Evolutionary conservation across 2,329 filamentous ascomycete genomes (phyloP).

Genomic region (Colletotrichum cordylinicola): DNA sequence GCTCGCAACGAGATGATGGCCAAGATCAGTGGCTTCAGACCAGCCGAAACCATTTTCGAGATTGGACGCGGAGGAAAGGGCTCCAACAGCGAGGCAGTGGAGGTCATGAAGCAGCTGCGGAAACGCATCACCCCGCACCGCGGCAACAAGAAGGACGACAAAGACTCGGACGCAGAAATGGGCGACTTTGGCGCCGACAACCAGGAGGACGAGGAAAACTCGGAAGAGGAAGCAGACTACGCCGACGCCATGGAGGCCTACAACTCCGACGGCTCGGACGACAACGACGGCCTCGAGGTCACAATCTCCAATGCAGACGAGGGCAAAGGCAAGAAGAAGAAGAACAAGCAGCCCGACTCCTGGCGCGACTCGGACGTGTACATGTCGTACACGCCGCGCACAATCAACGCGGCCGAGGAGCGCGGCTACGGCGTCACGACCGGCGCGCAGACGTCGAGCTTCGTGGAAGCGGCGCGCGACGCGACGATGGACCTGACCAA

Average conservation of each 20-base stretch:
- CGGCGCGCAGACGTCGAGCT: slow-evolving; percentile 76
- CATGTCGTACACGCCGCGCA: slow-evolving; percentile 93
- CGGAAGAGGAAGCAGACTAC: slow-evolving; percentile 40
- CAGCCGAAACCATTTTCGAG: slow-evolving; percentile 96
- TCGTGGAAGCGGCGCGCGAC: slow-evolving; percentile 85
- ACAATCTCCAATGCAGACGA: slow-evolving; percentile 69
- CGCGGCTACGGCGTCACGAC: slow-evolving; percentile 93
- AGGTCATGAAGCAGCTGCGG: slow-evolving; percentile 76
- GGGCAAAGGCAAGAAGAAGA: slow-evolving; percentile 47
- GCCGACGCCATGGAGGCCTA: slow-evolving; percentile 32
- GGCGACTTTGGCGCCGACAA: slow-evolving; percentile 35
- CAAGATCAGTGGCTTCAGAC: slow-evolving; percentile 85
- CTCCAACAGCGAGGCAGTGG: slow-evolving; percentile 68
- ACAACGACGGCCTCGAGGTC: slow-evolving; percentile 72
- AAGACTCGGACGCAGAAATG: slow-evolving; percentile 31
- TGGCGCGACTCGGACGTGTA: slow-evolving; percentile 81
- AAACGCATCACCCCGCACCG: slow-evolving; percentile 68
- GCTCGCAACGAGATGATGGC: slow-evolving; percentile 87
- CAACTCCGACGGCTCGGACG: slow-evolving; percentile 48
- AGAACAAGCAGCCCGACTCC: slow-evolving; percentile 42
- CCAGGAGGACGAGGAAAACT: slow-evolving; percentile 36
- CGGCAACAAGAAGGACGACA: slow-evolving; percentile 45
- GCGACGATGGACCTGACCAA: slow-evolving; percentile 92
- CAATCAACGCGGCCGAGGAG: slow-evolving; percentile 83
- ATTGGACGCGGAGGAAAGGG: slow-evolving; percentile 76